phyloP scores from a whole-genome alignment of 805 yeast genomes.

The Yamadazyma kitorensis region DNA sequence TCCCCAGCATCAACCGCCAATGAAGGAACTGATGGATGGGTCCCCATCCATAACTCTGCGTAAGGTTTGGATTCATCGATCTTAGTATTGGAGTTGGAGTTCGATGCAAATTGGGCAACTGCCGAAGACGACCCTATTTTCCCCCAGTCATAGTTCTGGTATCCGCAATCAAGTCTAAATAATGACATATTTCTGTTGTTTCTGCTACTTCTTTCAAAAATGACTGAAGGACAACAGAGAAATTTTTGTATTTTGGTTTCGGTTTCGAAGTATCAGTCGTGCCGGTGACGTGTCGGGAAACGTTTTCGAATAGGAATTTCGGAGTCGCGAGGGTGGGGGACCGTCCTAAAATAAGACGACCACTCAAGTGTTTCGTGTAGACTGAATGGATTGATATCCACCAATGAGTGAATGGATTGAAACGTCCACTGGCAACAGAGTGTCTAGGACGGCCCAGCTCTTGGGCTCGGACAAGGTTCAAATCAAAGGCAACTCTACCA shows the following conservation, averaged over 20 bases:
- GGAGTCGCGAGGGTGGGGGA: too few relatives aligned
- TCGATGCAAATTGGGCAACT: constrained; percentile 83
- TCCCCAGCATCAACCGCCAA: constrained; percentile 40
- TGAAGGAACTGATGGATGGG: constrained; percentile 91
- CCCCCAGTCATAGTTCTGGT: constrained; percentile 85
- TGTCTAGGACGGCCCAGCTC: constrained; percentile 43
- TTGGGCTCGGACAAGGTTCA: constrained; percentile 41
- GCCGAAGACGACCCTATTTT: constrained; percentile 81
- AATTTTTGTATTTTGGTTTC: too few relatives aligned
- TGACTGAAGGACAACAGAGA: too few relatives aligned
- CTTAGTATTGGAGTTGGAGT: constrained; percentile 56
- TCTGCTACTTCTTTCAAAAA: too few relatives aligned
- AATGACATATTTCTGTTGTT: constrained; percentile 16
- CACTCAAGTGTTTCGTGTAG: too few relatives aligned
- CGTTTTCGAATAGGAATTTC: too few relatives aligned
- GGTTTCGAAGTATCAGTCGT: too few relatives aligned
- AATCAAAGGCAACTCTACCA: constrained; percentile 47
- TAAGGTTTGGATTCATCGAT: constrained; percentile 81
- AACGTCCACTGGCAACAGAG: constrained; percentile 50
- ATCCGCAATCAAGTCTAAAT: constrained; percentile 51
- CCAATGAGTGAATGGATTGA: constrained; percentile 40
- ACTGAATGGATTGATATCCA: too few relatives aligned
- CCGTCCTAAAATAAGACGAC: too few relatives aligned
- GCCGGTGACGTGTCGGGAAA: too few relatives aligned
- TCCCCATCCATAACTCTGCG: constrained; percentile 99